Evolutionary conservation across 139 green algal species (phyloP).

Genomic region (Micromonas commoda): DNA sequence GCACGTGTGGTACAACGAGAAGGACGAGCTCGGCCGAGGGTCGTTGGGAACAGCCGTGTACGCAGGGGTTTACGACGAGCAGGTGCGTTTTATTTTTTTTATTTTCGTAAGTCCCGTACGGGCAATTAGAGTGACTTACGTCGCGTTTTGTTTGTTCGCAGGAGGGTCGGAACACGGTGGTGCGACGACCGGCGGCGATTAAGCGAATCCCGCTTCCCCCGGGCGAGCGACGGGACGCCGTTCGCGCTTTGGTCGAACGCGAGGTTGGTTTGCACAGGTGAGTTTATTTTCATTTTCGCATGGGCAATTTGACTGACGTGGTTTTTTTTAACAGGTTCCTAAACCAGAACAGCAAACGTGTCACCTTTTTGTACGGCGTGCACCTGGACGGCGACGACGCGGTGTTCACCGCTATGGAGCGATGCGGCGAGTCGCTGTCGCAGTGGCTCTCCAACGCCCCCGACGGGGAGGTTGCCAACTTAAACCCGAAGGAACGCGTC

Average conservation of each 20-base stretch:
- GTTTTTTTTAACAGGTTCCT: background rate
- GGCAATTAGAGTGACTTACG: too few species aligned
- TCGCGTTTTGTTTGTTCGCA: too few species aligned
- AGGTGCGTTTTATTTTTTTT: background rate
- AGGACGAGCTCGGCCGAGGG: background rate
- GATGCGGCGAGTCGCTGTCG: constrained; percentile 14
- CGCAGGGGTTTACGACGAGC: constrained; percentile 11
- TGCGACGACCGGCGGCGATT: background rate
- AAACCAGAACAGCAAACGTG: background rate
- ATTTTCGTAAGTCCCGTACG: too few species aligned
- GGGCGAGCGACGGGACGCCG: background rate
- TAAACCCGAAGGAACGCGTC: background rate
- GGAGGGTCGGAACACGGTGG: background rate
- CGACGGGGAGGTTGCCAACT: background rate
- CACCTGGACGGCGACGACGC: constrained; percentile 12
- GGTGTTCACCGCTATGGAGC: background rate
- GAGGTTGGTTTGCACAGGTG: constrained; percentile 9
- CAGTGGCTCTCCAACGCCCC: background rate
- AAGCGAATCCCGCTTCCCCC: constrained; percentile 13
- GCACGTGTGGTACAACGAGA: constrained; percentile 15
- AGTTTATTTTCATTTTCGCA: too few species aligned
- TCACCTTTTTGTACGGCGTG: background rate
- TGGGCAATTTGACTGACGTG: too few species aligned
- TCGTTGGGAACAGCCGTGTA: constrained; percentile 7
- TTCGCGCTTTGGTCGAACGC: background rate